These are phyloP conservation scores for Lasiodiplodia citricola DNA, from an alignment of 2,329 filamentous ascomycete species.

Conservation along the genomic window DNA sequence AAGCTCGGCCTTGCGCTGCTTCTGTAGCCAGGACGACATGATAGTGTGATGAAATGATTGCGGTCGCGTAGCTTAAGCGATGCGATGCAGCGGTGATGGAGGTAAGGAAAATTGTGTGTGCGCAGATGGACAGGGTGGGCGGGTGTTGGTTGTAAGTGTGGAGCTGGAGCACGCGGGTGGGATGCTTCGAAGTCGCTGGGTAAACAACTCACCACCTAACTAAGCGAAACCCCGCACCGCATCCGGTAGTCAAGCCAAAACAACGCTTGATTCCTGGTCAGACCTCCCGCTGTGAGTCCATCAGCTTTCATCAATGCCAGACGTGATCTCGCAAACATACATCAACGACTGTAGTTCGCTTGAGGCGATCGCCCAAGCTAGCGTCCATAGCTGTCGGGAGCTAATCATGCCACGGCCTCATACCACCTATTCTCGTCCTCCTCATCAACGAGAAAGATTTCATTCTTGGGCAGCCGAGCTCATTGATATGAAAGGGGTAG, in stretches of 20 bases:
- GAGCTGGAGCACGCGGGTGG: slow-evolving; percentile 4
- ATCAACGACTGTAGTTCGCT: not conserved
- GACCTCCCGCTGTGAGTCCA: not conserved
- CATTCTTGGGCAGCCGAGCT: too few species aligned
- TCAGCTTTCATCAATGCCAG: not conserved
- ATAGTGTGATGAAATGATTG: slow-evolving; percentile 35
- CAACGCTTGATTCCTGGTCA: slow-evolving; percentile 4
- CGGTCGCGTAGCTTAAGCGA: slow-evolving; percentile 26
- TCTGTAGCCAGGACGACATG: slow-evolving; percentile 78
- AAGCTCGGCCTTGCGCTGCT: slow-evolving; percentile 83
- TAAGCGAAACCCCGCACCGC: slow-evolving; percentile 22
- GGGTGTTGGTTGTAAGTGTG: slow-evolving; percentile 6
- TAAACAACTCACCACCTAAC: slow-evolving; percentile 13
- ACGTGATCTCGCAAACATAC: not conserved
- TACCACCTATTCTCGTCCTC: too few species aligned
- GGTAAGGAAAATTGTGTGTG: slow-evolving; percentile 2
- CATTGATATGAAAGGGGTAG: too few species aligned
- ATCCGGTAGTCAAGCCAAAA: slow-evolving; percentile 10
- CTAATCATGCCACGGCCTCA: not conserved
- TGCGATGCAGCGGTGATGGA: slow-evolving; percentile 12
- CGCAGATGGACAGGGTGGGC: slow-evolving; percentile 16
- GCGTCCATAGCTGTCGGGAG: not conserved
- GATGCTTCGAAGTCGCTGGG: slow-evolving; percentile 22
- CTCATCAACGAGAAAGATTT: too few species aligned
- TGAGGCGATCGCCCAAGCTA: not conserved